These are phyloP conservation scores for Trametes sp. DNA, from an alignment of 1,284 basidiomycete species.

Conservation along the genomic window DNA sequence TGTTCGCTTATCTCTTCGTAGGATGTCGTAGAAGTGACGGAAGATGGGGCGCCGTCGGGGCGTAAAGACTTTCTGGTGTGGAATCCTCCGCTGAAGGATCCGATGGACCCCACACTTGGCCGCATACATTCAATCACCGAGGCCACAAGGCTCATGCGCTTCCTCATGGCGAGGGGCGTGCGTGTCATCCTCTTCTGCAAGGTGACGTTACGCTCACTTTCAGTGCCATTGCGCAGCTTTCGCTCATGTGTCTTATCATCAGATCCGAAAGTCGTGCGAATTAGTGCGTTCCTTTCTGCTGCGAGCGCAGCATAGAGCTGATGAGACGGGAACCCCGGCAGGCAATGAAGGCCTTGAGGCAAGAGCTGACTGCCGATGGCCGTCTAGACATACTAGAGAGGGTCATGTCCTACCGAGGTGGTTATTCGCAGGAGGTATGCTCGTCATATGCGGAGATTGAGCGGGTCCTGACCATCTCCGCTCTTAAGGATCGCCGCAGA, in stretches of 20 bases:
- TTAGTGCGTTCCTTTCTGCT: constrained; percentile 54
- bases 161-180: constrained; percentile 83
- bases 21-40: constrained; percentile 74
- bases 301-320: background rate
- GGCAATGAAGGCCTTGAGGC: constrained; percentile 83
- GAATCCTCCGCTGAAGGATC: constrained; percentile 76
- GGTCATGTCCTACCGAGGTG: constrained; percentile 89
- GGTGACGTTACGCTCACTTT: constrained; percentile 47
- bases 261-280: constrained; percentile 87
- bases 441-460: background rate
- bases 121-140: constrained; percentile 72
- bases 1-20: constrained; percentile 29
- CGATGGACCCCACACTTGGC: constrained; percentile 62
- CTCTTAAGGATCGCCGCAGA: constrained; percentile 73
- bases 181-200: constrained; percentile 91
- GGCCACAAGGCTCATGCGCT: constrained; percentile 79
- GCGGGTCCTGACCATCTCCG: background rate
- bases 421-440: constrained; percentile 65
- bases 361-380: constrained; percentile 79
- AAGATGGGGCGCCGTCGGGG: constrained; percentile 88
- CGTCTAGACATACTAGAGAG: constrained; percentile 78
- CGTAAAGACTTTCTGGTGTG: constrained; percentile 82
- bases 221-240: background rate
- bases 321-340: constrained; percentile 37
- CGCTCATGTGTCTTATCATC: background rate